Evolutionary conservation across 768 basidiomycete species (phyloP).

Genomic region (Sporobolomyces pararoseus): DNA sequence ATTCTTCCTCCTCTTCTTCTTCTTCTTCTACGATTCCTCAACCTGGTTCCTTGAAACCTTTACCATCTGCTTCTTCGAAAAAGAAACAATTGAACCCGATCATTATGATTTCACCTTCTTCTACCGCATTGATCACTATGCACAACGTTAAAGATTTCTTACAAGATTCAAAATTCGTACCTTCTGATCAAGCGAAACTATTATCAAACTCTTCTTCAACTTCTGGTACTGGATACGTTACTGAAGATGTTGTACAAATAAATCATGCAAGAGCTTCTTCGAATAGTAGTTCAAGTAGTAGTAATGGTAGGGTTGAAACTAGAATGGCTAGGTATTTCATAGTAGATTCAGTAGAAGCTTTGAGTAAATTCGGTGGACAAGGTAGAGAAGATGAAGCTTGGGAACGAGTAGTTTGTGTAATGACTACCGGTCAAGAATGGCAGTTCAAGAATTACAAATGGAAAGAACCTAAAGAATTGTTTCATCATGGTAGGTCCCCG

Average conservation of each 20-base stretch:
- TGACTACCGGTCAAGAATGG: slow-evolving; percentile 98
- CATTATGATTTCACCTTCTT: slow-evolving; percentile 94
- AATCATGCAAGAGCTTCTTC: slow-evolving; percentile 70
- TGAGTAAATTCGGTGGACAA: slow-evolving; percentile 67
- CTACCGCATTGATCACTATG: slow-evolving; percentile 93
- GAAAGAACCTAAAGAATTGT: slow-evolving; percentile 84
- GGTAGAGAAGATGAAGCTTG: slow-evolving; percentile 71
- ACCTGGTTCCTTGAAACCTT: slow-evolving; percentile 15
- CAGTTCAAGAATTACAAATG: slow-evolving; percentile 97
- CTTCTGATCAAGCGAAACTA: slow-evolving; percentile 65
- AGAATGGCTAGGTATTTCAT: slow-evolving; percentile 64
- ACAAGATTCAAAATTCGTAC: slow-evolving; percentile 81
- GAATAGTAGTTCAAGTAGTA: slow-evolving; percentile 50
- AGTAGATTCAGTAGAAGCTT: slow-evolving; percentile 86
- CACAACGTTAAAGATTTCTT: slow-evolving; percentile 92
- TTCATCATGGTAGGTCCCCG: slow-evolving; percentile 72
- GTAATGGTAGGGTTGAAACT: slow-evolving; percentile 49
- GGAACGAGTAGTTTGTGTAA: slow-evolving; percentile 92
- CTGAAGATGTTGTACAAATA: slow-evolving; percentile 82
- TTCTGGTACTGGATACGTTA: slow-evolving; percentile 58
- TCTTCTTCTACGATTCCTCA: slow-evolving; percentile 17
- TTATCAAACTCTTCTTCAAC: slow-evolving; percentile 53
- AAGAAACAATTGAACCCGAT: slow-evolving; percentile 65
- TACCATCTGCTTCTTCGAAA: slow-evolving; percentile 15
- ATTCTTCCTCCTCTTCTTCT: slow-evolving; percentile 2